Evolutionary conservation across 352 stramenopile genomes (phyloP), one percentile per base, ranked within the genome.

Genomic region (Globisporangium iwayamae): DNA sequence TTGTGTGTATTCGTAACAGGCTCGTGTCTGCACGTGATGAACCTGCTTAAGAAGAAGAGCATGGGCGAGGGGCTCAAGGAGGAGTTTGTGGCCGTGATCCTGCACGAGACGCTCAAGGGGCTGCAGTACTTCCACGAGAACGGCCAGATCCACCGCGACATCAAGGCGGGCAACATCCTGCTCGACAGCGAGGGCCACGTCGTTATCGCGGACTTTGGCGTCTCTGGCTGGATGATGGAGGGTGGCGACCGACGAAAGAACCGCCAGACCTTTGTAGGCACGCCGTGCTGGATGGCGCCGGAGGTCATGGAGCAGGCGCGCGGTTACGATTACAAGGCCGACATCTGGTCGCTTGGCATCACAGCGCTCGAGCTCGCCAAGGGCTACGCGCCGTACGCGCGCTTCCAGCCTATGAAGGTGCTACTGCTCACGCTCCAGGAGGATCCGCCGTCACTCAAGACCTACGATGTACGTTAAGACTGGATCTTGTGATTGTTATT

Each of bases 341-440:
- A 99, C 76, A 99, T 99, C 70, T 99, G 98, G 98, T 98, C 92
- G 73, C 89, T 99, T 22, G 98, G 98, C 14, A 99, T 99, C 73
- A 99, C 98, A 5, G 97, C 96, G 16, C 76, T 99, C 41, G 98
- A 99, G 80, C 81, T 99, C 8, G 97, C 97, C 22, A 99, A 99
- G 78, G 97, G 98, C 10, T 98, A 98, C 72, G 98, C 98, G 28
- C 98, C 98, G 0, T 99, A 99, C 73, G 97, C 97, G 22, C 91
- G 97, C 30, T 98, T 98, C 69, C 94, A 98, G 59, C 97, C 97
- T 6, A 99, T 99, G 98, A 99, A 99, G 72, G 87, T 99, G 30
- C 66, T 99, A 39, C 86, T 99, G 59, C 72, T 98, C 25, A 99
- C 96, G 46, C 92, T 99, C 61, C 94, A 98, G 68, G 96, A 99